These are phyloP conservation scores for Nigrospora osmanthi DNA, from an alignment of 2,329 filamentous ascomycete genomes.

Conservation along the genomic window DNA sequence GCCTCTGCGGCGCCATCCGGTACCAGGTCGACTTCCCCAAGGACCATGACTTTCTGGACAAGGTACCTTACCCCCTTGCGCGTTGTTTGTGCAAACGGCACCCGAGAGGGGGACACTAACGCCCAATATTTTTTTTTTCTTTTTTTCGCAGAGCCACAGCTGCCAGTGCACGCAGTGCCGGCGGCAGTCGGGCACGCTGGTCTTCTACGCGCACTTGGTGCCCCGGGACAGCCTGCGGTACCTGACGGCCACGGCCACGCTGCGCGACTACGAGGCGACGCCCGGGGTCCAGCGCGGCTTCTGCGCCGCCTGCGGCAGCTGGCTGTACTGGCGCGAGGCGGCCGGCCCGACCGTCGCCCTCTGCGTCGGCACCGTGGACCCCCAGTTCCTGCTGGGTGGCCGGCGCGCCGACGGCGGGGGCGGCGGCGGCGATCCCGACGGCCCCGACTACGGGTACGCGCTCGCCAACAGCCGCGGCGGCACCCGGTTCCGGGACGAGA, in stretches of 20 bases:
- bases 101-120: too few relatives aligned
- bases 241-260: conserved; percentile 19
- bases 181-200: conserved; percentile 38
- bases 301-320: not conserved
- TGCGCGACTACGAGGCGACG: conserved; percentile 32
- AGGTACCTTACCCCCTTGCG: too few relatives aligned
- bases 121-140: too few relatives aligned
- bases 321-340: not conserved
- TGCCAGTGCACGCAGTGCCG: conserved; percentile 51
- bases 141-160: conserved; percentile 34
- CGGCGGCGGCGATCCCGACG: conserved; percentile 1
- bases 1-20: conserved; percentile 40
- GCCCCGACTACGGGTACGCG: conserved; percentile 2
- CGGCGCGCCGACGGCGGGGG: conserved; percentile 3
- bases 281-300: conserved; percentile 6
- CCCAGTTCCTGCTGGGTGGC: not conserved
- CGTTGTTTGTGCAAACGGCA: too few relatives aligned
- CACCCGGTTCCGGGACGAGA: not conserved
- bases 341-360: not conserved
- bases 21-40: conserved; percentile 38
- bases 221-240: conserved; percentile 26
- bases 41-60: conserved; percentile 32
- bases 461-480: not conserved
- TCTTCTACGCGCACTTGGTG: conserved; percentile 32
- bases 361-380: not conserved